Evolutionary conservation across 2,329 filamentous ascomycete species (phyloP), one percentile per base, ranked within the genome.

Genomic region (Cytospora piceae): DNA sequence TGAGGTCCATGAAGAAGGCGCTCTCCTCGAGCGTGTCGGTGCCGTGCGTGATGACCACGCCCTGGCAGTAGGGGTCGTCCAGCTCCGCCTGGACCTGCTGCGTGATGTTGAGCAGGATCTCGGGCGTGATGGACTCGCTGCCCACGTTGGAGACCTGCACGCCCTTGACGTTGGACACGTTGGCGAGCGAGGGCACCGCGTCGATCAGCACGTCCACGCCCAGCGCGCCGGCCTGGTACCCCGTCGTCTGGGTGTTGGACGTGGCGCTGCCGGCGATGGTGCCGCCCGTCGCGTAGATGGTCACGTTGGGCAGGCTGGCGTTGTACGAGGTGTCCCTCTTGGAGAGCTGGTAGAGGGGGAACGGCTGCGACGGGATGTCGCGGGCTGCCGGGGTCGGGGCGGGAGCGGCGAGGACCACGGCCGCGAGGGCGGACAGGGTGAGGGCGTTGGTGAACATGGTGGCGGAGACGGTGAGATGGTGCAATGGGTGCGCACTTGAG

Each of bases 21-120:
- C 84, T 83, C 73, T 89, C 87, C 70, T 89, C 87, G 1, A 90
- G 78, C 0, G 85, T 88, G 70, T 90, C 87, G 11, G 87, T 90
- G 57, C 87, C 87, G 70, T 90, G 87, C 0, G 87, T 89, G 61
- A 90, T 77, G 7, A 89, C 84, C 8, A 83, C 84, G 42, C 82
- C 85, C 75, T 77, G 74, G 39, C 74, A 75, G 58, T 74, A 70
- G n/a, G 76, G 75, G 64, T 71, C 73, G 31, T 81, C 79, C 4
- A 87, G 76, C 63, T 83, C 82, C 7, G 68, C 67, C 63, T 84
- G 82, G 61, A 87, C 81, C 63, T 77, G 74, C 29, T 81, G 76
- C 7, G 81, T 78, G 42, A 87, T 71, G 31, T 76, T 78, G 24
- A 86, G 75, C 39, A 83, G 77, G 61, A 85, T 79, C 7, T 74